phyloP scores from a whole-genome alignment of 805 yeast genomes.

The Teunomyces tritomae region DNA sequence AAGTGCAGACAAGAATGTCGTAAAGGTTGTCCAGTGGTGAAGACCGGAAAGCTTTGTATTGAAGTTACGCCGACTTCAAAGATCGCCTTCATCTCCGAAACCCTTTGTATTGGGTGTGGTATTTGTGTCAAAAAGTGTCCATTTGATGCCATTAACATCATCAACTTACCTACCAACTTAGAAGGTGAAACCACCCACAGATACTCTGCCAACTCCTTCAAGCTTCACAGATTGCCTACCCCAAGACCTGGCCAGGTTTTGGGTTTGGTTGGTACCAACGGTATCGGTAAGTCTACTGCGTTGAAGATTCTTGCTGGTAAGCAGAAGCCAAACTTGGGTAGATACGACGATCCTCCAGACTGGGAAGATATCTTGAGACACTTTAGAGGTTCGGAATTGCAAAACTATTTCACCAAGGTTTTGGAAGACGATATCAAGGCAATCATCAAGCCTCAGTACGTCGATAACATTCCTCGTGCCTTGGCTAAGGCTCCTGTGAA shows the following conservation, averaged over 20 bases:
- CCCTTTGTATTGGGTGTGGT: conserved; percentile 98
- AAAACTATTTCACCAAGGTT: conserved; percentile 90
- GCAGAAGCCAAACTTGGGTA: conserved; percentile 94
- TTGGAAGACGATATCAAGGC: conserved; percentile 93
- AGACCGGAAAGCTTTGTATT: conserved; percentile 96
- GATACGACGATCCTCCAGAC: conserved; percentile 93
- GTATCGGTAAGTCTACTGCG: conserved; percentile 98
- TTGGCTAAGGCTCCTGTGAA: conserved; percentile 81
- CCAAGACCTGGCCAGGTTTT: conserved; percentile 99
- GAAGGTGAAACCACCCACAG: conserved; percentile 93
- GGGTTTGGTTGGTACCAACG: conserved; percentile 97
- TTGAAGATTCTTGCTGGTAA: conserved; percentile 95
- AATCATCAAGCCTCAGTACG: conserved; percentile 98
- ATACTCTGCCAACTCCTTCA: conserved; percentile 96
- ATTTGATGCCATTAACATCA: conserved; percentile 93
- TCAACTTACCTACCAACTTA: conserved; percentile 93
- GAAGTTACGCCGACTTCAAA: conserved; percentile 90
- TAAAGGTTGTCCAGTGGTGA: conserved; percentile 95
- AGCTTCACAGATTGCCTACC: conserved; percentile 93
- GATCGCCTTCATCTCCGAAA: conserved; percentile 93
- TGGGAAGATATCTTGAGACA: conserved; percentile 91
- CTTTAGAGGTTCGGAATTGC: conserved; percentile 96
- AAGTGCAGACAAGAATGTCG: conserved; percentile 98
- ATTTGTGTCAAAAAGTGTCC: conserved; percentile 99
- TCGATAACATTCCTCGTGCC: conserved; percentile 95